Percentiles rank a stretch among this genome's conserved stretches.
Evolutionary conservation across 371 early-diverging fungal species (phyloP).

Genomic region (Rhizopus microsporus): DNA sequence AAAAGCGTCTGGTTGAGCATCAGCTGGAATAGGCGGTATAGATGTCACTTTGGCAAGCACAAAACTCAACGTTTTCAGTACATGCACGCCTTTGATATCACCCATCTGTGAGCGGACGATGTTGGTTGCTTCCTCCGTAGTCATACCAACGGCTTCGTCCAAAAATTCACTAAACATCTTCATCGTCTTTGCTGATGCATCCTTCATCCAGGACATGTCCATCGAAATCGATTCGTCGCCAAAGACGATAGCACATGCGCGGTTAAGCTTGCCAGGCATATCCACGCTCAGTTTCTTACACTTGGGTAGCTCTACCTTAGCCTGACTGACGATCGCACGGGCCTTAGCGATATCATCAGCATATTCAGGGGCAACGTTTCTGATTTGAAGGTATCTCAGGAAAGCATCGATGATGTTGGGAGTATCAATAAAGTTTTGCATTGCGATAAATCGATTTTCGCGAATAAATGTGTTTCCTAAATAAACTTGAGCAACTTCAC

Average conservation of each 20-base stretch:
- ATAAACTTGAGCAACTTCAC: conserved; percentile 60
- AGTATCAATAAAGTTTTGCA: conserved; percentile 47
- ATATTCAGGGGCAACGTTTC: conserved; percentile 60
- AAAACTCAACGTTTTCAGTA: conserved; percentile 21
- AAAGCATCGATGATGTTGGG: conserved; percentile 53
- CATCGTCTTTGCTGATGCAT: conserved; percentile 21
- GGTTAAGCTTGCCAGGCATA: conserved; percentile 51
- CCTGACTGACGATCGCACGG: conserved; percentile 42
- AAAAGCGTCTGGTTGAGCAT: conserved; percentile 5
- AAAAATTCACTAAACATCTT: conserved; percentile 31
- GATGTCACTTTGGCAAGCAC: conserved; percentile 29
- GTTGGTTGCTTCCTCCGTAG: conserved; percentile 15
- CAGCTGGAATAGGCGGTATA: conserved; percentile 7
- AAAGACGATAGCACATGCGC: conserved; percentile 49
- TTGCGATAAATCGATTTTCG: conserved; percentile 41
- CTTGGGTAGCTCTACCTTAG: conserved; percentile 52
- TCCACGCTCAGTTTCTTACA: conserved; percentile 39
- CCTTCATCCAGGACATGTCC: conserved; percentile 33
- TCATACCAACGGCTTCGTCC: conserved; percentile 23
- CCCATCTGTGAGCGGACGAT: conserved; percentile 20
- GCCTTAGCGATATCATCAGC: conserved; percentile 51
- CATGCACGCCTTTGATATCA: conserved; percentile 13
- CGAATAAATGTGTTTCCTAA: conserved; percentile 53
- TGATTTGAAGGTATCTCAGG: conserved; percentile 54
- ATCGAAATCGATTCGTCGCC: conserved; percentile 32